Evolutionary conservation across 2,329 filamentous ascomycete genomes (phyloP).

Genomic region (Neoascochyta sp.): DNA sequence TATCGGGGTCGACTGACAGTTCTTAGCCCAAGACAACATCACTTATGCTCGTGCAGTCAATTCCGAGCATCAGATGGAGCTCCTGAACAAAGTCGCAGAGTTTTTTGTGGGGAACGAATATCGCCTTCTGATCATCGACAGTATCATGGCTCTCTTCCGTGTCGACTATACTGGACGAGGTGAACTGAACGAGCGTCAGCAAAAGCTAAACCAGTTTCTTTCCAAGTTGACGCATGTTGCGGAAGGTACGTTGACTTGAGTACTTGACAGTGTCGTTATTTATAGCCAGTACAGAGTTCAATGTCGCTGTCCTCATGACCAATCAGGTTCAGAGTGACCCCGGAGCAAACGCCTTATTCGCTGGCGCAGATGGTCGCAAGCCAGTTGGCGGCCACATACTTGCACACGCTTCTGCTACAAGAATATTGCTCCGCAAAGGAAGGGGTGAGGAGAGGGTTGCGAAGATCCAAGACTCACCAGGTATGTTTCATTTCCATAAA

Average conservation of each 20-base stretch:
- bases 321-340: conserved; percentile 71
- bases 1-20: conserved; percentile 52
- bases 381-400: conserved; percentile 66
- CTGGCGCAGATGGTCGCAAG: conserved; percentile 64
- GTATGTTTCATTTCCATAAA: conserved; percentile 37
- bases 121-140: conserved; percentile 64
- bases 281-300: conserved; percentile 66
- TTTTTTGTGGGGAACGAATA: conserved; percentile 62
- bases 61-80: conserved; percentile 63
- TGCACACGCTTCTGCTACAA: conserved; percentile 64
- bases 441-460: conserved; percentile 67
- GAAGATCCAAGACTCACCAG: conserved; percentile 65
- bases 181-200: conserved; percentile 65
- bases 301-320: conserved; percentile 56
- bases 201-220: conserved; percentile 64
- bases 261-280: neutral
- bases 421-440: conserved; percentile 64
- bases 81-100: conserved; percentile 58
- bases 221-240: conserved; percentile 62
- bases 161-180: conserved; percentile 65
- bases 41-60: conserved; percentile 62
- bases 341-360: conserved; percentile 64
- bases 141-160: conserved; percentile 66
- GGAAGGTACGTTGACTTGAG: conserved; percentile 46
- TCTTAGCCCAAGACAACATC: conserved; percentile 63